Percentiles rank a stretch among this genome's conserved stretches.
These are phyloP conservation scores for Rhodotorula sp. DNA, from an alignment of 1,284 basidiomycete species.

Conservation along the genomic window DNA sequence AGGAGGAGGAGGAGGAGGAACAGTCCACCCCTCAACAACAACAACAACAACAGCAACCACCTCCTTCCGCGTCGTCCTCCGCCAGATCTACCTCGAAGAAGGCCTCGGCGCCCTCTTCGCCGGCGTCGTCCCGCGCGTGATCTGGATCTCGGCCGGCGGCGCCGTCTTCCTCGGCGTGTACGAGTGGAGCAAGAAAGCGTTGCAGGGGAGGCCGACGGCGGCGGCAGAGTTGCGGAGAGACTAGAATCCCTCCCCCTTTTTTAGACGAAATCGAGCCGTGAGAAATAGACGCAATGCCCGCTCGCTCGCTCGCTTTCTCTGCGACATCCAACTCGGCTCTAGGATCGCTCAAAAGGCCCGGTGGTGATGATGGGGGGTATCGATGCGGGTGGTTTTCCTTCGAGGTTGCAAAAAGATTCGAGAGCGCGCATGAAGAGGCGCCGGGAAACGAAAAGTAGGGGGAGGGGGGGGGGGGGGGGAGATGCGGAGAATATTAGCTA, in stretches of 20 bases:
- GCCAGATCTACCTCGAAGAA: conserved; percentile 67
- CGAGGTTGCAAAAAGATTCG: background rate
- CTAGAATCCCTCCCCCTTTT: background rate
- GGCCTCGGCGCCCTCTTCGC: conserved; percentile 75
- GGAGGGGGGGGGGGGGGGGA: background rate
- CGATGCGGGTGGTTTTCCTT: too few relatives aligned
- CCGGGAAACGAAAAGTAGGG: background rate
- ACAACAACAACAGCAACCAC: conserved; percentile 9
- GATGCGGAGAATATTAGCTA: background rate
- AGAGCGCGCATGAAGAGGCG: background rate
- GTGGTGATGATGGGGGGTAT: too few relatives aligned
- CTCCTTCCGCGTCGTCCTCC: background rate
- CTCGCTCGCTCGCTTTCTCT: background rate
- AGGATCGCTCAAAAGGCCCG: too few relatives aligned
- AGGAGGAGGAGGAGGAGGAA: too few relatives aligned
- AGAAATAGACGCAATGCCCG: too few relatives aligned
- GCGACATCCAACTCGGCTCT: background rate
- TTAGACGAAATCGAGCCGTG: background rate
- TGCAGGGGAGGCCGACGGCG: background rate
- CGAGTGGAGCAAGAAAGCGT: conserved; percentile 53
- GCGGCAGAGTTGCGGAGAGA: background rate
- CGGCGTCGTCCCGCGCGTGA: conserved; percentile 83
- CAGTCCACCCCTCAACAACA: background rate
- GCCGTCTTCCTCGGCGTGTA: conserved; percentile 95
- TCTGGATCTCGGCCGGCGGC: conserved; percentile 95